Evolutionary conservation across 1,284 basidiomycete genomes (phyloP).

Genomic region (Waitea zeae): DNA sequence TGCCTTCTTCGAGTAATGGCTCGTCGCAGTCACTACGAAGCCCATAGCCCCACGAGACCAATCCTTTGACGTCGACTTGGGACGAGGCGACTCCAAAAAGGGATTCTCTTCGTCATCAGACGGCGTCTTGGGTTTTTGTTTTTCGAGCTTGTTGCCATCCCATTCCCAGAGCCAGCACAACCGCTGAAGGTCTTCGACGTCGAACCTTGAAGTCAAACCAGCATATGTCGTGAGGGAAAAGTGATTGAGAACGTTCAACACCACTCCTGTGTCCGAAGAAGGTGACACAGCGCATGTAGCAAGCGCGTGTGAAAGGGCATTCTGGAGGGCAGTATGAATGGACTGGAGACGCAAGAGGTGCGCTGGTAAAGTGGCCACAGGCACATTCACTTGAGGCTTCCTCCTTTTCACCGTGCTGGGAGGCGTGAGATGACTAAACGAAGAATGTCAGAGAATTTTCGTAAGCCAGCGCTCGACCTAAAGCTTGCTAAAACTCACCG

Average conservation of each 20-base stretch:
- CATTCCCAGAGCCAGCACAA: constrained; percentile 84
- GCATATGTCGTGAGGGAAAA: constrained; percentile 1
- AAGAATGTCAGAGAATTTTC: constrained; percentile 3
- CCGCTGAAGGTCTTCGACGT: constrained; percentile 45
- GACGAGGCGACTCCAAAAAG: constrained; percentile 30
- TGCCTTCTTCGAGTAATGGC: constrained; percentile 45
- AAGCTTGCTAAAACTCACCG: too few relatives aligned
- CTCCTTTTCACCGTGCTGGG: constrained; percentile 25
- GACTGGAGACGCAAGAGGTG: constrained; percentile 41
- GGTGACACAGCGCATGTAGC: constrained; percentile 68
- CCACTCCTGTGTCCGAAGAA: constrained; percentile 50
- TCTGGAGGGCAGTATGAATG: constrained; percentile 52
- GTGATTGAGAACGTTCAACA: constrained; percentile 25
- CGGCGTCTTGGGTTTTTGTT: constrained; percentile 6
- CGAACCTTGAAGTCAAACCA: constrained; percentile 25
- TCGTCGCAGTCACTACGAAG: constrained; percentile 49
- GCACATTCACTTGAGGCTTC: constrained; percentile 7
- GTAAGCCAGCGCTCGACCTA: too few relatives aligned
- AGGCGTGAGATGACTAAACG: constrained; percentile 33
- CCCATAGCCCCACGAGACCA: constrained; percentile 70
- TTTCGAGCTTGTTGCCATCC: constrained; percentile 32
- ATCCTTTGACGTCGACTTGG: constrained; percentile 27
- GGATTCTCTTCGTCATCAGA: constrained; percentile 57
- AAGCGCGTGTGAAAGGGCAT: constrained; percentile 65
- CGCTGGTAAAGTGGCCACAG: constrained; percentile 26